These are phyloP conservation scores for Murraya paniculata DNA, from an alignment of 345 rosid genomes.

Conservation along the genomic window DNA sequence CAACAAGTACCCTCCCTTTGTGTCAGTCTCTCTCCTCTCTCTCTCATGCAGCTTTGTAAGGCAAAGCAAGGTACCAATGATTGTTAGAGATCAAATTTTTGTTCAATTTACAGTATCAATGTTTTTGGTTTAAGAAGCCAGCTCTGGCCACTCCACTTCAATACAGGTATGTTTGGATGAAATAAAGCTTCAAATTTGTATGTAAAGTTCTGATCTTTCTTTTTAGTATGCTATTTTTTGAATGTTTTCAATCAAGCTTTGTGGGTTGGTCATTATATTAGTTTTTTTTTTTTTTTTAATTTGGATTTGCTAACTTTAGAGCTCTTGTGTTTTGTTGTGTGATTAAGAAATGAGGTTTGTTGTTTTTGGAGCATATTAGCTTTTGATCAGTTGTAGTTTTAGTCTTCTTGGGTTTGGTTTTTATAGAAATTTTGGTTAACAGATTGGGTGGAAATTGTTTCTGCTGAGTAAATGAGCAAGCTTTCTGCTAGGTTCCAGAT, in stretches of 20 bases:
- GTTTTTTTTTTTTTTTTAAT: background rate
- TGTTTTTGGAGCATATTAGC: background rate
- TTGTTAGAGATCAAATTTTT: conserved; percentile 19
- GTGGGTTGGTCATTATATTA: background rate
- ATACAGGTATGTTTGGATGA: conserved; percentile 24
- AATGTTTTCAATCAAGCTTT: background rate
- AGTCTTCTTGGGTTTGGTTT: background rate
- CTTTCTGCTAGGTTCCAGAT: conserved; percentile 1
- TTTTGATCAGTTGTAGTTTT: background rate
- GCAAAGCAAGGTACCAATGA: conserved; percentile 12
- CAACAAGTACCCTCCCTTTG: background rate
- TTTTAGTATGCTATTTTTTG: background rate
- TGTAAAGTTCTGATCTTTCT: conserved; percentile 10
- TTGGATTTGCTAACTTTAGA: conserved; percentile 7
- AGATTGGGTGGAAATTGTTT: background rate
- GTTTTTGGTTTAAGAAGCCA: conserved; percentile 13
- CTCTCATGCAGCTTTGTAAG: conserved; percentile 28
- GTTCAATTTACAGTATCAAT: conserved; percentile 20
- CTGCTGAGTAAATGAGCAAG: background rate
- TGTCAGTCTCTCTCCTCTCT: conserved; percentile 3
- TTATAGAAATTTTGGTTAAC: background rate
- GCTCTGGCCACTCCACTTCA: conserved; percentile 4
- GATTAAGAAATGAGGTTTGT: conserved; percentile 10
- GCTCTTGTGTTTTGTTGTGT: conserved; percentile 7
- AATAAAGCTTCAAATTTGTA: background rate